A percentile compares a stretch with the other conserved stretches of the same genome.
These are phyloP conservation scores for Xerocomus nothofagi DNA, from an alignment of 1,284 basidiomycete genomes.

Conservation along the genomic window DNA sequence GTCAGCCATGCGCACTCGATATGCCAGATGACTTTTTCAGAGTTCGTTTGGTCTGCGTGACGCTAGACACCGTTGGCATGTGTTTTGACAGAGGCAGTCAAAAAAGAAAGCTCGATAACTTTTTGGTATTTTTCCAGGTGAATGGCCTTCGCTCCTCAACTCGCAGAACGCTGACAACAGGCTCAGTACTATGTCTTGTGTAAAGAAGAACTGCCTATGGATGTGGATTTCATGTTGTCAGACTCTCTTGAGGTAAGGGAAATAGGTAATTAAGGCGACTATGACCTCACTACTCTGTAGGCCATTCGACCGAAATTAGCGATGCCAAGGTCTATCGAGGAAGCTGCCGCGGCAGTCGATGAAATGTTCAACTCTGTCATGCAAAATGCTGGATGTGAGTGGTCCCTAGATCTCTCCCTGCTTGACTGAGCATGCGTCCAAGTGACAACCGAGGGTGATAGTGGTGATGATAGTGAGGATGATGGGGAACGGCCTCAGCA, in stretches of 20 bases:
- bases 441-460: slow-evolving; percentile 57
- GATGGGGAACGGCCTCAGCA: slow-evolving; percentile 55
- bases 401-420: not conserved
- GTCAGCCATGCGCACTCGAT: slow-evolving; percentile 76
- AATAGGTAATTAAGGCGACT: slow-evolving; percentile 1
- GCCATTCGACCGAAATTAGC: slow-evolving; percentile 76
- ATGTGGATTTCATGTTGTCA: slow-evolving; percentile 94
- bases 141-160: slow-evolving; percentile 12
- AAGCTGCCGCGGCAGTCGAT: slow-evolving; percentile 86
- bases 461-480: slow-evolving; percentile 71
- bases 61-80: slow-evolving; percentile 96
- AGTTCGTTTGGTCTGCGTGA: slow-evolving; percentile 85
- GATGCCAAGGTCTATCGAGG: slow-evolving; percentile 73
- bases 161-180: slow-evolving; percentile 10
- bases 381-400: slow-evolving; percentile 58
- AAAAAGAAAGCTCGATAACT: slow-evolving; percentile 90
- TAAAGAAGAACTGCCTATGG: slow-evolving; percentile 91
- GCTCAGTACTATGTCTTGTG: slow-evolving; percentile 82
- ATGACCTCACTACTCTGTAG: slow-evolving; percentile 39
- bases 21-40: slow-evolving; percentile 97
- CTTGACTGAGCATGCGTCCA: slow-evolving; percentile 9
- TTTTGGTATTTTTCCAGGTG: slow-evolving; percentile 92
- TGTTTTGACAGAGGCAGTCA: slow-evolving; percentile 94
- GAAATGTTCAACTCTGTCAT: slow-evolving; percentile 76
- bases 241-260: slow-evolving; percentile 84